Percentiles rank a stretch among this genome's conserved stretches.
Evolutionary conservation across 768 basidiomycete genomes (phyloP).

Genomic region (Auricularia auricula-judae): DNA sequence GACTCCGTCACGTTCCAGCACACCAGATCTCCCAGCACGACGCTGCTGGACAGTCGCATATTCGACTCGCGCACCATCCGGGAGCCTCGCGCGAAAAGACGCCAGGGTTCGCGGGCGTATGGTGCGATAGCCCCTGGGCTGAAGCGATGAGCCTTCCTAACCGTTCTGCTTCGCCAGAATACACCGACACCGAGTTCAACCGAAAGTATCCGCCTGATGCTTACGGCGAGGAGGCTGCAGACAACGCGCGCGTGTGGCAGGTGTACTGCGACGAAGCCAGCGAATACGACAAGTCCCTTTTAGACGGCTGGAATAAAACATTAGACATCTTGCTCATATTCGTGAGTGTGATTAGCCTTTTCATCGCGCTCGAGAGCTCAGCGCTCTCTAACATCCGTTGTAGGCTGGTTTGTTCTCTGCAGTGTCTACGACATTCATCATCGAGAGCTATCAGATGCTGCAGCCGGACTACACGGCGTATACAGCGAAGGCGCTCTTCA

Average conservation of each 20-base stretch:
- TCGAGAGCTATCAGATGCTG: neutral
- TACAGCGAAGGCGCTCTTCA: neutral
- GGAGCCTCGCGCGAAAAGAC: too few species aligned
- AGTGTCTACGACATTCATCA: neutral
- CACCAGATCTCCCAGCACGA: too few species aligned
- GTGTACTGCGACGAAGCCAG: slow-evolving; percentile 7
- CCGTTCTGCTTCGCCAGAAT: neutral
- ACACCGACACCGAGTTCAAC: neutral
- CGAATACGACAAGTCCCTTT: slow-evolving; percentile 3
- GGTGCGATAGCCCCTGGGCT: too few species aligned
- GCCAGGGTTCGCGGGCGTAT: too few species aligned
- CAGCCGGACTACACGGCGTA: neutral
- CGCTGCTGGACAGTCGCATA: too few species aligned
- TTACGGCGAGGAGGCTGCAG: slow-evolving; percentile 2
- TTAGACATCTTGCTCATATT: slow-evolving; percentile 6
- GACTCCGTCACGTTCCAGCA: too few species aligned
- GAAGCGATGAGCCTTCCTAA: too few species aligned
- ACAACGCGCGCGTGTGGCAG: slow-evolving; percentile 8
- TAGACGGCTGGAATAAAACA: slow-evolving; percentile 5
- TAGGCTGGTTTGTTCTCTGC: slow-evolving; percentile 3
- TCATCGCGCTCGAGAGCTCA: too few species aligned
- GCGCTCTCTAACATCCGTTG: neutral
- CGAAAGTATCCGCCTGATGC: slow-evolving; percentile 6
- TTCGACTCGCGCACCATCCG: too few species aligned
- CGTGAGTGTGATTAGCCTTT: neutral